Base-by-base conservation (phyloP, 2,329 filamentous ascomycete genomes). In the Aureobasidium uvarum region DNA sequence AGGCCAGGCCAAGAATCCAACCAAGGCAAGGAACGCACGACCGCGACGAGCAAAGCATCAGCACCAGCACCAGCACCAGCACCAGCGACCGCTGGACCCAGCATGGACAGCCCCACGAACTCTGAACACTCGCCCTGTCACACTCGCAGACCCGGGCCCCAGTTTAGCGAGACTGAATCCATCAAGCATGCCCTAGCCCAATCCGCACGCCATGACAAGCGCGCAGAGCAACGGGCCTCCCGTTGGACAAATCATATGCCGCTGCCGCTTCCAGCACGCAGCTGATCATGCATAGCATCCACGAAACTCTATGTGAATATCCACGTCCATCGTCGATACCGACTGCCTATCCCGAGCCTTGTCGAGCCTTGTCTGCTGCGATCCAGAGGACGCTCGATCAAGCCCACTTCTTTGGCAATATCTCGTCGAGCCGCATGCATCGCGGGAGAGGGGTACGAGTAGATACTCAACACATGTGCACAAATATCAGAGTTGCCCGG, bases 221-320 rank as follows among this genome's bases (percentile, higher is more conserved):
- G 41, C 63, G 60, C 60, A 45, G 48, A 51, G 48, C 60, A 63
- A 63, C 60, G 60, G 60, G 33, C 50, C 33, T 51, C 63, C 63
- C 63, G 63, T 65, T 65, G 63, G 63, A 50, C 63, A 65, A 65
- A 58, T 65, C 63, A 65, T 65, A 65, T 65, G 63, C 63, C 63
- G 52, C 52, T 33, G 20, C 52, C 63, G 54, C 52, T 7, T 11
- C 33, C 23, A 16, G 11, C 16, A 16, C 38, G 20, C 60, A 63
- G 60, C 60, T 63, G 60, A 63, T 63, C 60, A 63, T 63, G 60
- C 60, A 63, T 63, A 54, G 46, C 60, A 63, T 63, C 54, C 54
- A 38, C 16, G 43, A 52, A 63, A 62, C 45, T 54, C 46, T 28
- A 36, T 31, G 38, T 46, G 31, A 51, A 50, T 45, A 36, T 36